A percentile compares a stretch with the other conserved stretches of the same genome.
Conservation (phyloP, 163 green algal species). For the Scenedesmus sp. region DNA sequence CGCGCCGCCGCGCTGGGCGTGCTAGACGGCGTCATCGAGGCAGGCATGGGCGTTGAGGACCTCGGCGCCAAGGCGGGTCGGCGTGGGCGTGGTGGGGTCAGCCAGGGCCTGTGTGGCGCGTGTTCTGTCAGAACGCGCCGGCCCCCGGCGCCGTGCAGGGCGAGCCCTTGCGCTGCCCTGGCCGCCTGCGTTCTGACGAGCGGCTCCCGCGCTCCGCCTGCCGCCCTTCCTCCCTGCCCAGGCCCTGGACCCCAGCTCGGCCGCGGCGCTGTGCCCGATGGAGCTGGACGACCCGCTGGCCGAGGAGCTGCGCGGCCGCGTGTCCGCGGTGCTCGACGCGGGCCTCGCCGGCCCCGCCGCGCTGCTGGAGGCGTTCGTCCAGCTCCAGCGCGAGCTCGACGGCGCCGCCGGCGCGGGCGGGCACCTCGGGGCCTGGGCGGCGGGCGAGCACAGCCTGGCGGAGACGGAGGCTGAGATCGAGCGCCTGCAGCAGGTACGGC, state of each 20-base stretch:
- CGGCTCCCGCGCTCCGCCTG: no score
- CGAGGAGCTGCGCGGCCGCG: neutral
- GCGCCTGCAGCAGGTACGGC: constrained; percentile 54
- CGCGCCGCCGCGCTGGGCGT: constrained; percentile 41
- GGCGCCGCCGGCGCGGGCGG: constrained; percentile 12
- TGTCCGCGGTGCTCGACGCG: constrained; percentile 48
- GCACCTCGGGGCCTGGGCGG: constrained; percentile 59
- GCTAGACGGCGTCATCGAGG: constrained; percentile 56
- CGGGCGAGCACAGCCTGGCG: constrained; percentile 59
- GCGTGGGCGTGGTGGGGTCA: no score
- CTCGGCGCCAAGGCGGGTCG: constrained; percentile 59
- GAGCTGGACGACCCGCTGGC: neutral
- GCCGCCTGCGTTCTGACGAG: no score
- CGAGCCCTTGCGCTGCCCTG: no score
- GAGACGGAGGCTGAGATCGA: constrained; percentile 69
- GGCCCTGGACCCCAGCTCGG: neutral
- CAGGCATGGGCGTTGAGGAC: constrained; percentile 57
- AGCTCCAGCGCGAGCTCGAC: constrained; percentile 44
- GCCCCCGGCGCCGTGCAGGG: no score
- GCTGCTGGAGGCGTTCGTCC: constrained; percentile 56
- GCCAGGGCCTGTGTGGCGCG: no score
- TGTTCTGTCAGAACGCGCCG: no score
- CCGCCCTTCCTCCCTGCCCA: neutral
- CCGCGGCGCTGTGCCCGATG: neutral
- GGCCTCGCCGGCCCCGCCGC: constrained; percentile 60